Percentiles rank a stretch among this genome's conserved stretches.
Conservation (phyloP, 352 stramenopile genomes). For the Phytophthora kernoviae region DNA sequence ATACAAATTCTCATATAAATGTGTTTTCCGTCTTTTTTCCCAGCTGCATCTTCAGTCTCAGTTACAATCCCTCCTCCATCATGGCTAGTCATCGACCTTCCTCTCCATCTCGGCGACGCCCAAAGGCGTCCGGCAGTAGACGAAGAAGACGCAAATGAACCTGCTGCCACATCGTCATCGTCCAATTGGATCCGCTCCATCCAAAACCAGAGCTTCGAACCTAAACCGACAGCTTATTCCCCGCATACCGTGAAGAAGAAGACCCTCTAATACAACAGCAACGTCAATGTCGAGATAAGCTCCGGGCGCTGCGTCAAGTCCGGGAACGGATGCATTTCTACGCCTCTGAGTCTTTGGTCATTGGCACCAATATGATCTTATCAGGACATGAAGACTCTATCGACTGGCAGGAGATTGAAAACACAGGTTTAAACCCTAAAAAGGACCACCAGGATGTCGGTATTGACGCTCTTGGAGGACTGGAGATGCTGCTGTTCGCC, state of each 20-base stretch:
- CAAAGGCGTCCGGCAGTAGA: conserved; percentile 16
- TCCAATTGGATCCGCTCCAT: conserved; percentile 50
- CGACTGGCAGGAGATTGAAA: conserved; percentile 13
- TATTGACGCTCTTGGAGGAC: conserved; percentile 54
- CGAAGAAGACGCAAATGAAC: not conserved
- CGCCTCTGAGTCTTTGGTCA: conserved; percentile 36
- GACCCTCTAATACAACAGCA: conserved; percentile 67
- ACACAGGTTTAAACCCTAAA: conserved; percentile 5
- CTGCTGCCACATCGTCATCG: conserved; percentile 15
- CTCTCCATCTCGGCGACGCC: conserved; percentile 6
- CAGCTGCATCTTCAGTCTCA: not conserved
- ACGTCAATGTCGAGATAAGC: conserved; percentile 60
- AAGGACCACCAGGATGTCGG: conserved; percentile 26
- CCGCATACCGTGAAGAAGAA: conserved; percentile 50
- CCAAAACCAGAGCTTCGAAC: conserved; percentile 61
- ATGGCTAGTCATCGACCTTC: not conserved
- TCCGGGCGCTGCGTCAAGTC: conserved; percentile 57
- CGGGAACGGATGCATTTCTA: conserved; percentile 56
- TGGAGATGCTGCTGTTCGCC: conserved; percentile 67
- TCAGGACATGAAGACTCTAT: conserved; percentile 35
- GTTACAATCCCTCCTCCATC: conserved; percentile 6
- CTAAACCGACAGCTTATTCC: conserved; percentile 74
- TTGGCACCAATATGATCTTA: conserved; percentile 62
- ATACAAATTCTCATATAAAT: no score
- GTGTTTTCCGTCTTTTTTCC: not conserved